phyloP scores from a whole-genome alignment of 768 basidiomycete genomes.

The Podaxis sp. region DNA sequence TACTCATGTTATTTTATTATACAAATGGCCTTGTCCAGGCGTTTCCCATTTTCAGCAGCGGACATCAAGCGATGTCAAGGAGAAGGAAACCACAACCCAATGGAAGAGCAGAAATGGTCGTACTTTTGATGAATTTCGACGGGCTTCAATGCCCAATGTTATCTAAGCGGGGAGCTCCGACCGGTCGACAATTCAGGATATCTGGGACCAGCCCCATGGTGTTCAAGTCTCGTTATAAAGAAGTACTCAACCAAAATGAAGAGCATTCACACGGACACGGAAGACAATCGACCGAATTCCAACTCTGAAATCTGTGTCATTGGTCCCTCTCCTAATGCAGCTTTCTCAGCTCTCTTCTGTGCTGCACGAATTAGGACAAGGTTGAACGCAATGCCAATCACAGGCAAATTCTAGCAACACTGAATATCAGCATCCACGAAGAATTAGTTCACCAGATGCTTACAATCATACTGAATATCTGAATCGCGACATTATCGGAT shows the following conservation, averaged over 20 bases:
- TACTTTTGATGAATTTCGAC: too few species aligned
- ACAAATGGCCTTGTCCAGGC: too few species aligned
- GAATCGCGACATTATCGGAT: background rate
- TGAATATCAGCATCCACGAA: too few species aligned
- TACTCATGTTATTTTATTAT: too few species aligned
- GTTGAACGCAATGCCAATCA: constrained; percentile 7
- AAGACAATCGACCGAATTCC: background rate
- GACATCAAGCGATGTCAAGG: too few species aligned
- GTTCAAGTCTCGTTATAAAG: too few species aligned
- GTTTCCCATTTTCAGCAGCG: too few species aligned
- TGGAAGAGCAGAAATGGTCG: too few species aligned
- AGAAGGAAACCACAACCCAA: too few species aligned
- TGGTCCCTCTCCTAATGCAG: background rate
- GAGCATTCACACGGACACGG: background rate
- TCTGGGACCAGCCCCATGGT: background rate
- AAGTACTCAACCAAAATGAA: too few species aligned
- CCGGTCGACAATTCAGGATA: background rate
- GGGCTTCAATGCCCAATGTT: too few species aligned
- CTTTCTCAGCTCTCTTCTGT: background rate
- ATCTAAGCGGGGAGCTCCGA: background rate
- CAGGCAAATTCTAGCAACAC: background rate
- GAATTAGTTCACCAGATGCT: background rate
- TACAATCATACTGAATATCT: background rate
- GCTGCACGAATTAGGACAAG: constrained; percentile 2
- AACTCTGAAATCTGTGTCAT: background rate